Conservation (phyloP, 2,329 filamentous ascomycete species). For the Chaetomiaceae sp. region DNA sequence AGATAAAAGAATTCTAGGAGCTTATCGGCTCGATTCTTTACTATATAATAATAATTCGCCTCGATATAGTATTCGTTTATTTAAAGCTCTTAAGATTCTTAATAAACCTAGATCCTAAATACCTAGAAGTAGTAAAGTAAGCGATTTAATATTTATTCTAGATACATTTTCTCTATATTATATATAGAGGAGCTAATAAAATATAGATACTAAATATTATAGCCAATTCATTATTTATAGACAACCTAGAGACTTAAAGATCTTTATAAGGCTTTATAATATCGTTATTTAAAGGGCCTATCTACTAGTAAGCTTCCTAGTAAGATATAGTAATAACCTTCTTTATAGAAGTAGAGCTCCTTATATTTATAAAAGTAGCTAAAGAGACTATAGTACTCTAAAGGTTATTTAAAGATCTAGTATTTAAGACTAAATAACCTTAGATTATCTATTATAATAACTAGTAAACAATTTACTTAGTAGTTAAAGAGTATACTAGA, state of each 20-base stretch:
- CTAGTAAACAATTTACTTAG: neutral
- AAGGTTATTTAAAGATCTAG: neutral
- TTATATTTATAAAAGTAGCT: neutral
- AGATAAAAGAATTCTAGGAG: neutral
- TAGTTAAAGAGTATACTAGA: neutral
- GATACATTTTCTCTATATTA: neutral
- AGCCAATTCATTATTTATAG: too few species aligned
- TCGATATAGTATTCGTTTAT: neutral
- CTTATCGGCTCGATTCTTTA: neutral
- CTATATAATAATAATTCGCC: neutral
- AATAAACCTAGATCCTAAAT: neutral
- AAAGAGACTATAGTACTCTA: neutral
- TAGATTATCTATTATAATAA: neutral
- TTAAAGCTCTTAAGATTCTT: neutral
- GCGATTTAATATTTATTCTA: neutral
- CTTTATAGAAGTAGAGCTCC: neutral
- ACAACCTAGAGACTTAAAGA: too few species aligned
- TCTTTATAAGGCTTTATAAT: too few species aligned
- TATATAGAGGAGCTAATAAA: too few species aligned
- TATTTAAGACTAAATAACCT: neutral
- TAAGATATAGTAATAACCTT: neutral
- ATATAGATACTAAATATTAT: too few species aligned
- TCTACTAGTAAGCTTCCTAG: neutral
- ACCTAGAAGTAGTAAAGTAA: neutral
- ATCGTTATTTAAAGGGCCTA: neutral